phyloP scores from a whole-genome alignment of 352 stramenopile genomes.

The Phytophthora litchii region DNA sequence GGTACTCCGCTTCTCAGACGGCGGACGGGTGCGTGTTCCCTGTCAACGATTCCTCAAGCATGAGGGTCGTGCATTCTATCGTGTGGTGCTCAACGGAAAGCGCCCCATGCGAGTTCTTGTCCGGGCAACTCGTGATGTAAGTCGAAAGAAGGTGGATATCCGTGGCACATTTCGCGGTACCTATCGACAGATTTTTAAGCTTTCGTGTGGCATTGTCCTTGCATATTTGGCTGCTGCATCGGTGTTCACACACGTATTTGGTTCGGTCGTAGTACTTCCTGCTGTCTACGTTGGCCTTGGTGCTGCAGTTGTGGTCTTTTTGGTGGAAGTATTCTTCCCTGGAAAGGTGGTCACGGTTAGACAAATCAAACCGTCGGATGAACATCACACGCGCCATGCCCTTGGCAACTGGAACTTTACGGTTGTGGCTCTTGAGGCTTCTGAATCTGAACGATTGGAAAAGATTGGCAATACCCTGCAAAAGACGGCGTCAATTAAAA shows the following conservation, averaged over 20 bases:
- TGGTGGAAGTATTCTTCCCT: constrained; percentile 62
- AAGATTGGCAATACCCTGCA: constrained; percentile 11
- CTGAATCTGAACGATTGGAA: constrained; percentile 51
- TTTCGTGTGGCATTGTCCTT: constrained; percentile 63
- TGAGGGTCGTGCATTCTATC: constrained; percentile 54
- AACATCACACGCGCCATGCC: constrained; percentile 11
- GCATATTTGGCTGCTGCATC: constrained; percentile 55
- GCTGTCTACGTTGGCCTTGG: constrained; percentile 55
- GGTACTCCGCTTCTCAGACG: constrained; percentile 65
- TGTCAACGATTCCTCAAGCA: constrained; percentile 54
- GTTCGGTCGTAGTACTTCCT: constrained; percentile 54
- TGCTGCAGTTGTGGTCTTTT: constrained; percentile 52
- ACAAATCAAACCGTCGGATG: constrained; percentile 18
- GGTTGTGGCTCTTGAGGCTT: constrained; percentile 64
- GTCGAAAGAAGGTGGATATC: constrained; percentile 40
- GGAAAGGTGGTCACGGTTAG: constrained; percentile 53
- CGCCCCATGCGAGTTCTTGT: constrained; percentile 66
- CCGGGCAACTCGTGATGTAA: constrained; percentile 30
- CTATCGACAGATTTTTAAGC: constrained; percentile 68
- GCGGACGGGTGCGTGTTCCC: constrained; percentile 50
- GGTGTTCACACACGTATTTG: constrained; percentile 59
- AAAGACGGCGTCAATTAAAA: constrained; percentile 24
- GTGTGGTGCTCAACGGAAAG: constrained; percentile 53
- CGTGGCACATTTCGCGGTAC: constrained; percentile 59
- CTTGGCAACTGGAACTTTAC: constrained; percentile 70